phyloP scores from a whole-genome alignment of 2,329 filamentous ascomycete genomes.

The Thermothelomyces thermophilus region DNA sequence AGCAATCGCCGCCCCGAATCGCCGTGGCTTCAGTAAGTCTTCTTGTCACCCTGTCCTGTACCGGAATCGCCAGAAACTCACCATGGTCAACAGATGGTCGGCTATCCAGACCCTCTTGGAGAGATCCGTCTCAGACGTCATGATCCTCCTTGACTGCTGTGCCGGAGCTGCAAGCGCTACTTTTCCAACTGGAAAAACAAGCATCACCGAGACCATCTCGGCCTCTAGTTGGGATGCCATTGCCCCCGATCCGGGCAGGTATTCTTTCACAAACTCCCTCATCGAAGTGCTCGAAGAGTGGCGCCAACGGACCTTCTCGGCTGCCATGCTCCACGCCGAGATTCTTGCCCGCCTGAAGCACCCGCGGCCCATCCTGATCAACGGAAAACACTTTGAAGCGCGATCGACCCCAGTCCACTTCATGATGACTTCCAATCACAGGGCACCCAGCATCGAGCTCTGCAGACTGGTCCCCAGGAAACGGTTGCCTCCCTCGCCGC shows the following conservation, averaged over 20 bases:
- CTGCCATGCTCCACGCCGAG: slow-evolving; percentile 55
- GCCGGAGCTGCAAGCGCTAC: slow-evolving; percentile 54
- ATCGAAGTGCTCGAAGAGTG: slow-evolving; percentile 55
- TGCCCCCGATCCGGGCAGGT: slow-evolving; percentile 52
- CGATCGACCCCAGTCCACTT: slow-evolving; percentile 55
- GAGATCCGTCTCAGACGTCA: slow-evolving; percentile 49
- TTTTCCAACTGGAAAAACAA: slow-evolving; percentile 50
- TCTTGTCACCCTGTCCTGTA: slow-evolving; percentile 17
- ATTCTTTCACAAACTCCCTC: slow-evolving; percentile 53
- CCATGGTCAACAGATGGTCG: slow-evolving; percentile 37
- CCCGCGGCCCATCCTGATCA: slow-evolving; percentile 49
- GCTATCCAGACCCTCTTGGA: slow-evolving; percentile 55
- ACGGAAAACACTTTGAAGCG: slow-evolving; percentile 52
- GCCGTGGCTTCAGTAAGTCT: slow-evolving; percentile 43
- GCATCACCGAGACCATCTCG: slow-evolving; percentile 56
- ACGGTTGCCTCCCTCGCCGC: slow-evolving; percentile 34
- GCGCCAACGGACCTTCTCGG: slow-evolving; percentile 48
- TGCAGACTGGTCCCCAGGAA: slow-evolving; percentile 34
- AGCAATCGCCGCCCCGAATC: slow-evolving; percentile 46
- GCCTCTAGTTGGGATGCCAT: slow-evolving; percentile 57
- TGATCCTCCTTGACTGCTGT: slow-evolving; percentile 55
- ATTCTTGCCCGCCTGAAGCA: slow-evolving; percentile 55
- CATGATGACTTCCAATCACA: slow-evolving; percentile 57
- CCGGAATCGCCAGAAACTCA: too few relatives aligned
- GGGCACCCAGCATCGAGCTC: slow-evolving; percentile 51